phyloP scores from a whole-genome alignment of 768 basidiomycete species.

The Lactarius indigo region DNA sequence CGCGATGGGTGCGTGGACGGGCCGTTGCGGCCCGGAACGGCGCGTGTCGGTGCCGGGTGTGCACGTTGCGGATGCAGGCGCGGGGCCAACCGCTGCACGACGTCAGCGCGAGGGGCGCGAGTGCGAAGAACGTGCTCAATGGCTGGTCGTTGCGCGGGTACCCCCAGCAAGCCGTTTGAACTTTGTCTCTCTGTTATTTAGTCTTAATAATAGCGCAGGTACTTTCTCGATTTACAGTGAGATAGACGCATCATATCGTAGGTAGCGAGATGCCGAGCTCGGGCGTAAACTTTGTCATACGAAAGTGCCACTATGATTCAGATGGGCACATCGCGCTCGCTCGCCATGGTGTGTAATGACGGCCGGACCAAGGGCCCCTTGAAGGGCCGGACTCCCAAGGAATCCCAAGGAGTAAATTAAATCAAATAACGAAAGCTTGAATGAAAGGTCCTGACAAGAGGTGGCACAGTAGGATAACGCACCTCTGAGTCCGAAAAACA shows the following conservation, averaged over 20 bases:
- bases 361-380: too few relatives aligned
- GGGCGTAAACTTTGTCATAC: neutral
- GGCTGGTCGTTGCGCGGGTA: neutral
- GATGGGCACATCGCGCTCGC: neutral
- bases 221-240: too few relatives aligned
- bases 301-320: neutral
- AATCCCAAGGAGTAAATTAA: neutral
- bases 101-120: neutral
- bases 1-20: neutral
- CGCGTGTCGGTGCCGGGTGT: constrained; percentile 21
- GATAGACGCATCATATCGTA: neutral
- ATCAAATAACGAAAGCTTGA: too few relatives aligned
- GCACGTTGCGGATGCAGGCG: constrained; percentile 17
- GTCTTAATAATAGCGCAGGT: neutral
- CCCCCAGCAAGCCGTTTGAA: neutral
- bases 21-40: neutral
- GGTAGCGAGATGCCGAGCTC: neutral
- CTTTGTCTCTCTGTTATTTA: neutral
- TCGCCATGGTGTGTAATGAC: neutral
- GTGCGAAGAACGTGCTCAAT: neutral
- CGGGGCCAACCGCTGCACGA: constrained; percentile 13
- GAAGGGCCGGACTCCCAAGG: too few relatives aligned
- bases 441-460: neutral
- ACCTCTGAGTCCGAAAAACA: too few relatives aligned
- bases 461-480: neutral